Evolutionary conservation across 352 stramenopile species (phyloP), one percentile per base, ranked within the genome.

Genomic region (Achlya hypogyna): DNA sequence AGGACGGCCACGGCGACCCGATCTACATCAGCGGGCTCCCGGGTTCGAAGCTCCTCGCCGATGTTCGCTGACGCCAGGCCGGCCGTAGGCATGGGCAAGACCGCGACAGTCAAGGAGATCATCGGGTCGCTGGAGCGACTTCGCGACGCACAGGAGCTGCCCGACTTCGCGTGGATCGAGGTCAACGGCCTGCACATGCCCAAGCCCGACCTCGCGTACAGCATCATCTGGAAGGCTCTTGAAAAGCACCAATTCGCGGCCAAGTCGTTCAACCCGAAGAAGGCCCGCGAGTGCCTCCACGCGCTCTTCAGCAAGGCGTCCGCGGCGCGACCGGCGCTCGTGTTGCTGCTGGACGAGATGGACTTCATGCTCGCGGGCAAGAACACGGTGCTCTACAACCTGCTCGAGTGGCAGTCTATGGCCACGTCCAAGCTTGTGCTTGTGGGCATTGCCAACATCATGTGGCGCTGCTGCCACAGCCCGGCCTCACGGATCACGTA

Each of bases 361-460:
- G 81, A 90, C 58, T 90, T 90, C 54, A 82, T 90, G 70, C 68
- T 88, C 25, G 77, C 78, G 0, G 77, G 79, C 40, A 90, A 90
- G 69, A 86, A 84, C 67, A 75, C 79, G 40, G 82, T 91, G 58
- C 71, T 91, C 59, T 91, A 91, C 78, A 91, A 91, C 65, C 64
- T 91, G 31, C 72, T 91, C 25, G 82, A 91, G 67, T 91, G 82
- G 82, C 80, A 88, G 47, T 75, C 75, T 1, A 72, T 77, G 28
- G 51, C 71, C 18, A 75, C 74, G 3, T 80, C 82, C 38, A 89
- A 89, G 52, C 78, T 91, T 45, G 70, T 89, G 32, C 64, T 91
- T 40, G 69, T 91, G 9, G 82, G 82, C 59, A 91, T 91, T 62
- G 82, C 80, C 54, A 91, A 91, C 72, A 89, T 80, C 3, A 91